Base-by-base conservation (phyloP, 2,329 filamentous ascomycete species). In the Colletotrichum sp. region DNA sequence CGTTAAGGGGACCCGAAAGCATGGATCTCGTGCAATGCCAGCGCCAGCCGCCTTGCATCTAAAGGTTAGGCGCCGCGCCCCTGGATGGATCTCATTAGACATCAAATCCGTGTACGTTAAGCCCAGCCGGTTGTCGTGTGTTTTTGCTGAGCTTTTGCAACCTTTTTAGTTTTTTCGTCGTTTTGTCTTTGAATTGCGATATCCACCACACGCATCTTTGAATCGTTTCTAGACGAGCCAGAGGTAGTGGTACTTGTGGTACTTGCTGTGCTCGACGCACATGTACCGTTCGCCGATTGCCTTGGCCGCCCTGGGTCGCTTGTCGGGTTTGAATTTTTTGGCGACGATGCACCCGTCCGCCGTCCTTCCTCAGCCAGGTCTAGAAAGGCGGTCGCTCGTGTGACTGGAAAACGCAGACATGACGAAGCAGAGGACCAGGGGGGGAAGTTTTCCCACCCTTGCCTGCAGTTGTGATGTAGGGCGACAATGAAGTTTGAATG, bases 61-160 rank as follows among this genome's bases (percentile, higher is more conserved):
- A 77, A 72, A 52, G 77, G 75, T 72, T 77, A 76, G 68, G 77
- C 77, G 74, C 64, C 63, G 71, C 72, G 71, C 70, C 70, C 57
- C 52, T 71, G 52, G 71, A 78, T 78, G 77, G 77, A 78, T 78
- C 75, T 66, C 61, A 78, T 78, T 78, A 78, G 75, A 77, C 75
- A 78, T 70, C 59, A 30, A 64, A 71, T 67, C 72, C 77, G 75
- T 78, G 75, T 77, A 77, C 66, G 77, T 77, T 68, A 77, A 71
- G 71, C 75, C 57, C 71, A 77, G 68, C 77, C 75, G 77, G 75
- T 61, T 68, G 70, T 73, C 70, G 43, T 72, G 73, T 72, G 70
- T 60, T 73, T 21, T 48, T 60, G 64, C 39, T 48, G 68, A 63
- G 59, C 43, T 68, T 48, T 60, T 75, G 64, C 70, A 75, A 39